phyloP scores from a whole-genome alignment of 805 yeast species.

The Candida hispaniensis region DNA sequence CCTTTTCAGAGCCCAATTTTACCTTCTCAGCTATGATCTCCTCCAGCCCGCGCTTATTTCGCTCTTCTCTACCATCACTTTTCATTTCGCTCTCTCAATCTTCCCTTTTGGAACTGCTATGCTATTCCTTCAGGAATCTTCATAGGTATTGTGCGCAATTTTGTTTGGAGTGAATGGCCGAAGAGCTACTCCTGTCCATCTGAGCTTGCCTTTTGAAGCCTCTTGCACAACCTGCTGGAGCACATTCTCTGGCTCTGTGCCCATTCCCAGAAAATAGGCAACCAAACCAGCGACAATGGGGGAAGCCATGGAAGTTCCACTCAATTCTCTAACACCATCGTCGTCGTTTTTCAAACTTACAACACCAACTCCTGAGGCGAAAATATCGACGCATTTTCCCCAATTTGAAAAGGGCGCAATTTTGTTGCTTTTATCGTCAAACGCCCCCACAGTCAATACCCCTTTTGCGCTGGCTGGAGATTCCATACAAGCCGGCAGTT shows the following conservation, averaged over 20 bases:
- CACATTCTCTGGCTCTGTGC: constrained; percentile 1
- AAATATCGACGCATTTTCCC: constrained; percentile 84
- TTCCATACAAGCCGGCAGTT: constrained; percentile 65
- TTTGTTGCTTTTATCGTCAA: constrained; percentile 59
- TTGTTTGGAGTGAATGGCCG: constrained; percentile 24
- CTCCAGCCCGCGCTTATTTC: background rate
- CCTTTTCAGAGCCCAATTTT: too few relatives aligned
- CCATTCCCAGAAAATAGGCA: constrained; percentile 48
- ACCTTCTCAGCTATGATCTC: background rate
- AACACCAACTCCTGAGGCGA: constrained; percentile 80
- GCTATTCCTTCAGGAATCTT: too few relatives aligned
- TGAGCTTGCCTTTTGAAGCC: constrained; percentile 9
- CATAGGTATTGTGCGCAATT: constrained; percentile 23
- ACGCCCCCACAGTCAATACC: constrained; percentile 80
- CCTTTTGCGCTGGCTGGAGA: constrained; percentile 73
- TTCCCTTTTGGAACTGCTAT: too few relatives aligned
- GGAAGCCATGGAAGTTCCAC: constrained; percentile 94
- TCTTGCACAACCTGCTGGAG: constrained; percentile 2
- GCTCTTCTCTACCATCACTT: too few relatives aligned
- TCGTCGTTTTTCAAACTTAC: constrained; percentile 36
- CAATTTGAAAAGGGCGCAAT: constrained; percentile 79
- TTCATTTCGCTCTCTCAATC: too few relatives aligned
- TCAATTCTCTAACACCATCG: constrained; percentile 16
- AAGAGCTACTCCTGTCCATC: constrained; percentile 17
- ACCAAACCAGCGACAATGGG: constrained; percentile 89